phyloP scores from a whole-genome alignment of 2,329 filamentous ascomycete species.

The Pseudogymnoascus sp. region DNA sequence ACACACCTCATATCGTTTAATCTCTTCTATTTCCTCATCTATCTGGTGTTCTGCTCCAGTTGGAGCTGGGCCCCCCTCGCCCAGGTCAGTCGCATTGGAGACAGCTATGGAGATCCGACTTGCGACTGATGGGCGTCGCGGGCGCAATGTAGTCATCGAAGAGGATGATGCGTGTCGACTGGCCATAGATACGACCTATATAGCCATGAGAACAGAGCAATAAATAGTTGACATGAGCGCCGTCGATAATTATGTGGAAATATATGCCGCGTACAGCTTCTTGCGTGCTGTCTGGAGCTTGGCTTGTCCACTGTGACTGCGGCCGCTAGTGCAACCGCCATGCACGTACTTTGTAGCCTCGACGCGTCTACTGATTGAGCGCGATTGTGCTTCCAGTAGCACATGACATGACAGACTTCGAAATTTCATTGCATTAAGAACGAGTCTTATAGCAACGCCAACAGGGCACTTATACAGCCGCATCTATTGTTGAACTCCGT shows the following conservation, averaged over 20 bases:
- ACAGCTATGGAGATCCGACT: conserved; percentile 2
- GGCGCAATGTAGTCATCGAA: background rate
- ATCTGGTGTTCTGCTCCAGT: conserved; percentile 59
- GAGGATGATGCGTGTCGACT: conserved; percentile 3
- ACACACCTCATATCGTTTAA: conserved; percentile 82
- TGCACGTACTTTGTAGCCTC: conserved; percentile 1
- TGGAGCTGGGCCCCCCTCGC: conserved; percentile 43
- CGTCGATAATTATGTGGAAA: background rate
- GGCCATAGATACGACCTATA: conserved; percentile 4
- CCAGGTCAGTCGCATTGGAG: conserved; percentile 39
- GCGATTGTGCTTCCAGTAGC: background rate
- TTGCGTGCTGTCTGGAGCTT: conserved; percentile 6
- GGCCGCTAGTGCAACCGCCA: background rate
- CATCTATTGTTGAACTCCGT: background rate
- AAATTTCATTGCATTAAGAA: background rate
- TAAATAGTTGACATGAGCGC: background rate
- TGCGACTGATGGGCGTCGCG: background rate
- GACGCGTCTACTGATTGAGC: conserved; percentile 1
- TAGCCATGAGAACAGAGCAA: background rate
- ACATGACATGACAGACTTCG: conserved; percentile 3
- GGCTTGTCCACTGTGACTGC: background rate
- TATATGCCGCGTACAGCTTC: background rate
- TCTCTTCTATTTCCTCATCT: conserved; percentile 92
- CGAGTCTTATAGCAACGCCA: background rate
- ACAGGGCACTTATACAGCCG: background rate